Percentiles rank a stretch among this genome's conserved stretches.
phyloP scores from a whole-genome alignment of 495 filamentous ascomycete genomes.

The Aspergillus taichungensis region DNA sequence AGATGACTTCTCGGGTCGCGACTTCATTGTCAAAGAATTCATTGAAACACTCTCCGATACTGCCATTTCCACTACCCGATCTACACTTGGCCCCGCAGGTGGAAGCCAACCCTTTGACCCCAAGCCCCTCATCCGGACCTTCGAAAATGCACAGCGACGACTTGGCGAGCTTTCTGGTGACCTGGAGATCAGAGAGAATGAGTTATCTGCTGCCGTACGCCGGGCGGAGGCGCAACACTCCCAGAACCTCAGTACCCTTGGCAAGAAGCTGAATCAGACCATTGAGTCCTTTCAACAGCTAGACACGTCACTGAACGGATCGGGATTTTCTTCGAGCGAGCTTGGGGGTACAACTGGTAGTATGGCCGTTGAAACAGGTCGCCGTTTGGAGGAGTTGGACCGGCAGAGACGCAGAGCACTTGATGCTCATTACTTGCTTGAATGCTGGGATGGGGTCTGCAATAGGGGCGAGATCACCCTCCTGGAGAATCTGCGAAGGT shows the following conservation, averaged over 20 bases:
- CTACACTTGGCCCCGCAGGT: conserved; percentile 33
- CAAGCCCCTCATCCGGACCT: conserved; percentile 91
- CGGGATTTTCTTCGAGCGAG: conserved; percentile 32
- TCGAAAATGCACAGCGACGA: conserved; percentile 77
- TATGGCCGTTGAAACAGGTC: conserved; percentile 90
- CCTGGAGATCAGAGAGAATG: conserved; percentile 76
- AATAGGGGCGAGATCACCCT: conserved; percentile 72
- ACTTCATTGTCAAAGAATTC: conserved; percentile 98
- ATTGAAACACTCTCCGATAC: conserved; percentile 86
- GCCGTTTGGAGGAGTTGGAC: conserved; percentile 87
- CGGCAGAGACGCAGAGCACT: conserved; percentile 79
- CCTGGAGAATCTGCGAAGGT: conserved; percentile 70
- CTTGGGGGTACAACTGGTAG: conserved; percentile 61
- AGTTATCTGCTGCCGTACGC: conserved; percentile 78
- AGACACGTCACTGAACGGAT: conserved; percentile 63
- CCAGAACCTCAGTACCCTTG: conserved; percentile 74
- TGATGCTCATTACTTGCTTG: conserved; percentile 89
- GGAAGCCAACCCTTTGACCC: conserved; percentile 80
- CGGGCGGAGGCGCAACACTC: conserved; percentile 88
- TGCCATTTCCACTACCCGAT: conserved; percentile 71
- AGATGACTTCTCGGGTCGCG: conserved; percentile 74
- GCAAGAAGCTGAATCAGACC: conserved; percentile 79
- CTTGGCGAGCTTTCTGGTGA: conserved; percentile 77
- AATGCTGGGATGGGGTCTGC: conserved; percentile 91
- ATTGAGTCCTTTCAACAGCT: conserved; percentile 85